Conservation (phyloP, 768 basidiomycete genomes). For the Phaeotremella skinneri region DNA sequence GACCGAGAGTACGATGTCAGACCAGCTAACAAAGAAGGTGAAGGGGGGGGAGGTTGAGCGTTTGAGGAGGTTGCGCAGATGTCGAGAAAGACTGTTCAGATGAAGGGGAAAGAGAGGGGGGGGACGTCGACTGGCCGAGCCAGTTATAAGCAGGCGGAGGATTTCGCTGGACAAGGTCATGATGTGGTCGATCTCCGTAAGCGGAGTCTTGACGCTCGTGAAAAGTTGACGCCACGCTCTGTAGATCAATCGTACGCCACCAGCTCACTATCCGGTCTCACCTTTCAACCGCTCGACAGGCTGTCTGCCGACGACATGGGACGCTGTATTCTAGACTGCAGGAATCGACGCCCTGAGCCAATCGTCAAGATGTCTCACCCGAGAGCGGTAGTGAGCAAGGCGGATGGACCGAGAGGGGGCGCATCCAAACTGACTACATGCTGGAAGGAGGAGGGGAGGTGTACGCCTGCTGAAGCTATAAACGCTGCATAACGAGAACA, state of each 20-base stretch:
- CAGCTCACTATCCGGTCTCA: too few species aligned
- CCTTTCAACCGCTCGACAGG: too few species aligned
- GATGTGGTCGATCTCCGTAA: too few species aligned
- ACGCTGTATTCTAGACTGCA: too few species aligned
- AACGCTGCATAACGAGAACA: background rate
- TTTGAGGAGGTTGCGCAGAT: background rate
- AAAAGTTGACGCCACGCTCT: too few species aligned
- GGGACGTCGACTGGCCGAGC: background rate
- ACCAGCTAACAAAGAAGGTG: slow-evolving; percentile 3
- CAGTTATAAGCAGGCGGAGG: too few species aligned
- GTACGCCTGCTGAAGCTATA: background rate
- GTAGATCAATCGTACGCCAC: too few species aligned
- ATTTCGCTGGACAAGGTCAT: too few species aligned
- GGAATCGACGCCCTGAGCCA: too few species aligned
- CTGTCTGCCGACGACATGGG: too few species aligned
- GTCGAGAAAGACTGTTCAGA: background rate
- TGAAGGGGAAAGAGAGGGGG: background rate
- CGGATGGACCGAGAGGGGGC: background rate
- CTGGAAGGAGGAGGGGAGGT: background rate
- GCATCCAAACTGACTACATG: background rate
- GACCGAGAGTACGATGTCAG: slow-evolving; percentile 4
- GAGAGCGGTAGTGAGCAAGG: background rate
- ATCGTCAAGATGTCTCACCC: slow-evolving; percentile 3
- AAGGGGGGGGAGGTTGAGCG: background rate
- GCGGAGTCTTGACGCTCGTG: too few species aligned